Conservation (phyloP, 768 basidiomycete species). For the Leccinum broughii region DNA sequence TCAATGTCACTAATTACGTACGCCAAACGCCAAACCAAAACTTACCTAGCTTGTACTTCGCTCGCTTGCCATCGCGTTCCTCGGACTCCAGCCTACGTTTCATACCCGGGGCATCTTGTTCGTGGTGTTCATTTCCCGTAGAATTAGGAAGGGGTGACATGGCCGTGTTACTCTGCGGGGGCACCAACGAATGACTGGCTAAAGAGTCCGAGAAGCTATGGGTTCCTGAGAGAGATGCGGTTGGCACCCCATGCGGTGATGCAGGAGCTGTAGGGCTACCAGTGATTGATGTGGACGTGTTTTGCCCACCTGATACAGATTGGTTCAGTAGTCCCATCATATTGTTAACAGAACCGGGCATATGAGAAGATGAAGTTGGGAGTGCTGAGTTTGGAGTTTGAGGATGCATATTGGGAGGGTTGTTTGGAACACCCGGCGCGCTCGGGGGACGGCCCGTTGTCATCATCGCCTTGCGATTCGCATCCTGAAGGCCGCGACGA, state of each 20-base stretch:
- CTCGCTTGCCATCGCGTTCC: constrained; percentile 68
- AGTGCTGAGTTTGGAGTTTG: constrained; percentile 16
- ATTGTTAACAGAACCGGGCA: constrained; percentile 16
- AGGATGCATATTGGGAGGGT: constrained; percentile 17
- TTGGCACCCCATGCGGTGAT: constrained; percentile 26
- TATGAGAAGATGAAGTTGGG: constrained; percentile 23
- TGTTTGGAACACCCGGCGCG: constrained; percentile 14
- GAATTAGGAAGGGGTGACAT: constrained; percentile 13
- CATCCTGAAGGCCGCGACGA: constrained; percentile 58
- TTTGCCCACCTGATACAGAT: constrained; percentile 22
- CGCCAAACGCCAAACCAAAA: constrained; percentile 24
- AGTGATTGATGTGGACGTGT: constrained; percentile 18
- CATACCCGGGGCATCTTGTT: constrained; percentile 61
- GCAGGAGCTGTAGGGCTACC: constrained; percentile 26
- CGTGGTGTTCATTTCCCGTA: constrained; percentile 37
- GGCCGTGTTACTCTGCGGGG: constrained; percentile 13
- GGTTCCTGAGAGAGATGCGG: constrained; percentile 25
- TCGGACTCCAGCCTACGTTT: constrained; percentile 74
- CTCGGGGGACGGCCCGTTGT: constrained; percentile 38
- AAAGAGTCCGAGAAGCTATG: constrained; percentile 29
- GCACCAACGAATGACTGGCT: constrained; percentile 20
- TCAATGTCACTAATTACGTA: constrained; percentile 28
- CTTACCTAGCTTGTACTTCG: constrained; percentile 71
- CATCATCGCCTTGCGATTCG: constrained; percentile 56
- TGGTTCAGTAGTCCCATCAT: constrained; percentile 31